These are phyloP conservation scores for Erodium texanum DNA, from an alignment of 441 rosid species.

Conservation along the genomic window DNA sequence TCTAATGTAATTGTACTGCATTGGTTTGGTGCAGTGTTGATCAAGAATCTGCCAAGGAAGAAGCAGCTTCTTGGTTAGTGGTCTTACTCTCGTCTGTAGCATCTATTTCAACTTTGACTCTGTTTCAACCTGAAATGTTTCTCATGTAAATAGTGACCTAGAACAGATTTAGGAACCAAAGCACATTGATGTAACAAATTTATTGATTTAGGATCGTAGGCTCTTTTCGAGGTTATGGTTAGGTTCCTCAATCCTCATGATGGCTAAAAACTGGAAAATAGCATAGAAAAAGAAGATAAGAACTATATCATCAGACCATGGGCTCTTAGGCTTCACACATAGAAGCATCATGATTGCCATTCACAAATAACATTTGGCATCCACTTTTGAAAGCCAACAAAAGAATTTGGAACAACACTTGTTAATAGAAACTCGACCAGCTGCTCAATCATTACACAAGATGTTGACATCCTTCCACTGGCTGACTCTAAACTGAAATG, in stretches of 20 bases:
- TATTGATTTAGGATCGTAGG: background rate
- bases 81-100: conserved; percentile 11
- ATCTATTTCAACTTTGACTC: conserved; percentile 7
- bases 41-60: conserved; percentile 21
- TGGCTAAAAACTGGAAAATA: background rate
- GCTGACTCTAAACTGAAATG: too few species aligned
- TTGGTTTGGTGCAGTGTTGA: conserved; percentile 19
- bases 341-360: background rate
- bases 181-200: background rate
- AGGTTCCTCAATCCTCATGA: background rate
- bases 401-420: background rate
- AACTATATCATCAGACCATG: too few species aligned
- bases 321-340: background rate
- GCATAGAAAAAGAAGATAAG: background rate
- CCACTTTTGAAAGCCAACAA: background rate
- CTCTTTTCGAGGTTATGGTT: background rate
- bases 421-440: too few species aligned
- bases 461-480: too few species aligned
- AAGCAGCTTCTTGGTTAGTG: conserved; percentile 25
- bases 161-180: background rate
- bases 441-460: too few species aligned
- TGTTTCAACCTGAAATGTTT: background rate
- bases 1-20: background rate
- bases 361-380: background rate
- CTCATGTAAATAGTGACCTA: background rate